Evolutionary conservation across 179 eudicot genomes (phyloP).

Genomic region (Beta macrorhiza): DNA sequence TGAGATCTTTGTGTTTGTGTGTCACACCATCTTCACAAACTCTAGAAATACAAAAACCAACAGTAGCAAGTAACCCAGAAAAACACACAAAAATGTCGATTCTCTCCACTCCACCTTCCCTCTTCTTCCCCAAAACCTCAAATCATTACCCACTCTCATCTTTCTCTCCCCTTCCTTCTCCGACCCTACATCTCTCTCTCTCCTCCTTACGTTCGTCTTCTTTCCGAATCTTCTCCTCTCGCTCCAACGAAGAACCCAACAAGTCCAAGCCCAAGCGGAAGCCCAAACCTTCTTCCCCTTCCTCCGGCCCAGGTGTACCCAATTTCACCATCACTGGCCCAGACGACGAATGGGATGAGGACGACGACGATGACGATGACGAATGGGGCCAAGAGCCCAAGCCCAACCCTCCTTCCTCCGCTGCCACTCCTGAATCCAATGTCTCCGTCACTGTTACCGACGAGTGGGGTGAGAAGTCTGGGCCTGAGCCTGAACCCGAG

Average conservation of each 20-base stretch:
- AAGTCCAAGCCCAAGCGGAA: constrained; percentile 40
- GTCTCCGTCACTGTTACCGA: constrained; percentile 35
- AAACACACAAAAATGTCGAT: constrained; percentile 34
- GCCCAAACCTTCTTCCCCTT: neutral
- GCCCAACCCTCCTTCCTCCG: constrained; percentile 17
- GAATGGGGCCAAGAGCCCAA: constrained; percentile 48
- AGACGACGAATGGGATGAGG: neutral
- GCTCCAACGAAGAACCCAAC: constrained; percentile 36
- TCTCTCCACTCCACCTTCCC: constrained; percentile 34
- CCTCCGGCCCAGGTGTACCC: neutral
- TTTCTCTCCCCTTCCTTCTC: constrained; percentile 1
- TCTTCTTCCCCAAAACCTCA: constrained; percentile 24
- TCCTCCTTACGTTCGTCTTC: constrained; percentile 4
- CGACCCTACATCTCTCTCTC: constrained; percentile 9
- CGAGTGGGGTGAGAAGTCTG: constrained; percentile 82
- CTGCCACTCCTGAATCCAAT: neutral
- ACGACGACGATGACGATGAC: constrained; percentile 41
- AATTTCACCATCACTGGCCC: neutral
- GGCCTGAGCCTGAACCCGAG: constrained; percentile 53
- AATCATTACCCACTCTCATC: constrained; percentile 10
- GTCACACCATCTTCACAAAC: neutral
- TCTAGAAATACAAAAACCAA: no score
- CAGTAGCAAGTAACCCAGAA: neutral
- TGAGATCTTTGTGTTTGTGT: neutral
- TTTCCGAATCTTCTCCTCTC: neutral